phyloP scores from a whole-genome alignment of 2,329 filamentous ascomycete genomes.

The Botrytis medusae region DNA sequence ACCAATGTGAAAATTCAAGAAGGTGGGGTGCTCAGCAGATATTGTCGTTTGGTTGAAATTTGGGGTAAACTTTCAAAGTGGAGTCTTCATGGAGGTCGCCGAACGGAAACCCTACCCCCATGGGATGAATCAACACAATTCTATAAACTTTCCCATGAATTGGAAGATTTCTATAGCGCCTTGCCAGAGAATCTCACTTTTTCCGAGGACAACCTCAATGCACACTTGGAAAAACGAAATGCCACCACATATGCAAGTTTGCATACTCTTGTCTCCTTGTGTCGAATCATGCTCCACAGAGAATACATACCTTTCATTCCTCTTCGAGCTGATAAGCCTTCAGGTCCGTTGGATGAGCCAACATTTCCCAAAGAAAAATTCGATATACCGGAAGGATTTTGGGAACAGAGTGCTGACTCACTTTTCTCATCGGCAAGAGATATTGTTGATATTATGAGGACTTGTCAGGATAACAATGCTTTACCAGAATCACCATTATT shows the following conservation, averaged over 20 bases:
- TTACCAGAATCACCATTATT: conserved; percentile 66
- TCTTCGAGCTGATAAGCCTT: conserved; percentile 49
- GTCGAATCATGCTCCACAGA: conserved; percentile 65
- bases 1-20: conserved; percentile 34
- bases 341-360: conserved; percentile 60
- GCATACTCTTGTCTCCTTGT: conserved; percentile 65
- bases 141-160: conserved; percentile 50
- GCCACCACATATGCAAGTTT: conserved; percentile 65
- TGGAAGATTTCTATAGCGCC: conserved; percentile 53
- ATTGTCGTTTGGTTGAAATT: conserved; percentile 59
- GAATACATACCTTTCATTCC: conserved; percentile 69
- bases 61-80: conserved; percentile 60
- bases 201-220: conserved; percentile 61
- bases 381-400: conserved; percentile 55
- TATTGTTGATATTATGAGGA: conserved; percentile 63
- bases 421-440: conserved; percentile 63
- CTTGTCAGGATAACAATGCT: conserved; percentile 59
- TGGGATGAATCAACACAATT: conserved; percentile 60
- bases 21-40: conserved; percentile 45
- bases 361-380: conserved; percentile 50
- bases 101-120: conserved; percentile 53
- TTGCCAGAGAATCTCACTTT: conserved; percentile 57
- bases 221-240: conserved; percentile 62
- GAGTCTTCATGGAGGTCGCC: conserved; percentile 53
- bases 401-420: conserved; percentile 60